phyloP scores from a whole-genome alignment of 2,329 filamentous ascomycete species.

The Aspergillus quadrilineatus region DNA sequence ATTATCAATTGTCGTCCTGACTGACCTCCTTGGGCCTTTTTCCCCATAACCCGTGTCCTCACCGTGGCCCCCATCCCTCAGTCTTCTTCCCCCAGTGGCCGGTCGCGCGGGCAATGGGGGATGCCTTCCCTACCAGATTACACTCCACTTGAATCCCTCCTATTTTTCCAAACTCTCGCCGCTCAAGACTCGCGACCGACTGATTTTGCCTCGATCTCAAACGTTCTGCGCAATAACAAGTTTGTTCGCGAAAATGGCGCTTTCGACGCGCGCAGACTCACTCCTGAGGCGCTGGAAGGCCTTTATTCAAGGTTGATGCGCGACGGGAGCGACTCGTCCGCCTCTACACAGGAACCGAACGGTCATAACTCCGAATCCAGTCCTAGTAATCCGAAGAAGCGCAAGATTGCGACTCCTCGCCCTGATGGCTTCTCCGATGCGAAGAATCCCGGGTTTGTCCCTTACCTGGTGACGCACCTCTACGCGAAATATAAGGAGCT shows the following conservation, averaged over 20 bases:
- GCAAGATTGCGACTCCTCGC: conserved; percentile 68
- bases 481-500: conserved; percentile 73
- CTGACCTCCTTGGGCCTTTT: conserved; percentile 12
- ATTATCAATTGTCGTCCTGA: not conserved
- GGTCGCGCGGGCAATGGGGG: conserved; percentile 46
- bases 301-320: conserved; percentile 74
- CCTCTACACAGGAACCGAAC: conserved; percentile 28
- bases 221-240: conserved; percentile 70
- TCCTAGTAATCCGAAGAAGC: conserved; percentile 63
- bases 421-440: conserved; percentile 63
- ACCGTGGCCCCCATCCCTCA: conserved; percentile 41
- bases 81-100: conserved; percentile 36
- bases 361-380: conserved; percentile 27
- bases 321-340: conserved; percentile 63
- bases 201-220: conserved; percentile 71
- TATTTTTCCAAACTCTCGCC: conserved; percentile 78
- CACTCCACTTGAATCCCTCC: conserved; percentile 80
- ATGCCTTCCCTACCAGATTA: conserved; percentile 66
- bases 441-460: conserved; percentile 66
- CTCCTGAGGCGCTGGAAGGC: conserved; percentile 72
- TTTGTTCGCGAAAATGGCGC: conserved; percentile 67
- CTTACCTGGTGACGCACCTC: conserved; percentile 68
- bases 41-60: conserved; percentile 16
- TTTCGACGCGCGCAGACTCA: conserved; percentile 73
- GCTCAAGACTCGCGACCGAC: conserved; percentile 63